These are phyloP conservation scores for Blastocystis sp. DNA, from an alignment of 352 stramenopile species.

Conservation along the genomic window DNA sequence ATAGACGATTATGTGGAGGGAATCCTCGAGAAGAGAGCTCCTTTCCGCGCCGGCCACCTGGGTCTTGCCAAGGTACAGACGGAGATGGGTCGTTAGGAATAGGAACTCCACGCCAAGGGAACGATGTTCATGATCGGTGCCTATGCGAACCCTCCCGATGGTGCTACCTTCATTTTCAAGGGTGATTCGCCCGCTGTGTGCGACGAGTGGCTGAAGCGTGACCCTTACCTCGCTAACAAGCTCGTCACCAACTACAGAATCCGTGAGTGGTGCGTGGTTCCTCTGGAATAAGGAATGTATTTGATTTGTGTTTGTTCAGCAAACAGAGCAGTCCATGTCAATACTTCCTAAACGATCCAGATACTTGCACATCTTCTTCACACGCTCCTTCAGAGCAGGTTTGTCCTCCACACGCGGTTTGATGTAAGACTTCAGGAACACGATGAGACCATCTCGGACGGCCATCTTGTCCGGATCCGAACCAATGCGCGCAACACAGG, in stretches of 20 bases:
- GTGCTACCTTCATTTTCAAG: conserved; percentile 57
- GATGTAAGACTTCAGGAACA: conserved; percentile 24
- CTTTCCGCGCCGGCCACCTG: conserved; percentile 56
- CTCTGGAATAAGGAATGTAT: conserved; percentile 55
- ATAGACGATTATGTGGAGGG: conserved; percentile 55
- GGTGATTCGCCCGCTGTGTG: conserved; percentile 48
- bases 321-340: not conserved
- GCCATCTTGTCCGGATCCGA: not conserved
- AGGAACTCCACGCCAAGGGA: conserved; percentile 54
- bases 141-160: conserved; percentile 55
- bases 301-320: conserved; percentile 21
- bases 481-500: conserved; percentile 8
- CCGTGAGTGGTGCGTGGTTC: conserved; percentile 57
- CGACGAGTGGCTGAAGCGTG: conserved; percentile 54
- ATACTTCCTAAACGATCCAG: conserved; percentile 50
- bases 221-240: conserved; percentile 52
- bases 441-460: conserved; percentile 6
- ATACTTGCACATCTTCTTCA: conserved; percentile 47
- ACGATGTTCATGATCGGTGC: conserved; percentile 56
- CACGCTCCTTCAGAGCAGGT: not conserved
- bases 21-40: conserved; percentile 57
- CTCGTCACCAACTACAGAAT: conserved; percentile 57
- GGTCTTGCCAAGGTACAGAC: conserved; percentile 14
- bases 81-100: not conserved
- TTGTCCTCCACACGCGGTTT: conserved; percentile 33